Evolutionary conservation across 2,329 filamentous ascomycete species (phyloP).

Genomic region (Orbilia ellipsospora): DNA sequence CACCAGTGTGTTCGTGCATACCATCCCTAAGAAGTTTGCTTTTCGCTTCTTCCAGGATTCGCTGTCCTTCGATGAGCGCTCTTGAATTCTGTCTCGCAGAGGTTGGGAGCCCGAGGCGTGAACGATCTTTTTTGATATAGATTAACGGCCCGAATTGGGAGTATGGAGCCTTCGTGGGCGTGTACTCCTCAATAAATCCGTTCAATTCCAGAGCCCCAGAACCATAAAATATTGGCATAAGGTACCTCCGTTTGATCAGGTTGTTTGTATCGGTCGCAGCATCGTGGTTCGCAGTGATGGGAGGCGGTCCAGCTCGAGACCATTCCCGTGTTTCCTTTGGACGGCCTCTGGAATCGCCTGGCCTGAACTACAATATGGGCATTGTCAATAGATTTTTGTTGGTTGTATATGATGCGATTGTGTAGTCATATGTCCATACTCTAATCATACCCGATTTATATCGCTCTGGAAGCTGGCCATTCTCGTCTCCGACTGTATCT

Average conservation of each 20-base stretch:
- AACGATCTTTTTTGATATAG: slow-evolving; percentile 19
- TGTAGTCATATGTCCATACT: too few species aligned
- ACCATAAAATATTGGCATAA: slow-evolving; percentile 25
- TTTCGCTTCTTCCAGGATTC: not conserved
- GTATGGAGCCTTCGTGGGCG: not conserved
- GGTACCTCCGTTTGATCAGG: not conserved
- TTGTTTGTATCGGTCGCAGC: not conserved
- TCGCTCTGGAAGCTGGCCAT: too few species aligned
- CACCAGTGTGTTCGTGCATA: not conserved
- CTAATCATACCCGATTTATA: too few species aligned
- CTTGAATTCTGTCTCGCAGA: not conserved
- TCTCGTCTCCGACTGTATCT: too few species aligned
- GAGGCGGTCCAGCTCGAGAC: too few species aligned
- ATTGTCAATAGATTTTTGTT: too few species aligned
- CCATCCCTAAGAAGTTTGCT: not conserved
- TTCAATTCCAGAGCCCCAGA: slow-evolving; percentile 28
- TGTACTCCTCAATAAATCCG: slow-evolving; percentile 30
- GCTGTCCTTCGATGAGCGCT: not conserved
- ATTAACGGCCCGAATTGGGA: slow-evolving; percentile 12
- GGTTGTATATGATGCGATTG: too few species aligned
- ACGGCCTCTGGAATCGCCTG: too few species aligned
- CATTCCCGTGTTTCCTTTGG: too few species aligned
- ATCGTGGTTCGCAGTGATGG: too few species aligned
- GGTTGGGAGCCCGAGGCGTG: slow-evolving; percentile 9
- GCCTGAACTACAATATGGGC: too few species aligned